A percentile compares a stretch with the other conserved stretches of the same genome.
These are phyloP conservation scores for Cytospora schulzeri DNA, from an alignment of 2,329 filamentous ascomycete genomes.

Conservation along the genomic window DNA sequence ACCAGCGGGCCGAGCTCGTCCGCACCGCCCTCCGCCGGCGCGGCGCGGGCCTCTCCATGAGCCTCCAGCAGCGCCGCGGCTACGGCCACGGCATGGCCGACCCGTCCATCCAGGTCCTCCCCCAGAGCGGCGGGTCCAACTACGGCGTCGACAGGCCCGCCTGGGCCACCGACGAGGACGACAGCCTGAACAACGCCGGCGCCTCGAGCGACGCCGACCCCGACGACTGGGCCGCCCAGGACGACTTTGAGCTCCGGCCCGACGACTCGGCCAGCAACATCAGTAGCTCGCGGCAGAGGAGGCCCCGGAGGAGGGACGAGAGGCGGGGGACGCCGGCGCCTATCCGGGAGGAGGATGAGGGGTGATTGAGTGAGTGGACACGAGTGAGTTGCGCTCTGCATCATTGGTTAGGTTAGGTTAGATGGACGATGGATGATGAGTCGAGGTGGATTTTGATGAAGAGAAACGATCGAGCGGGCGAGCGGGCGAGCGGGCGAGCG, in stretches of 20 bases:
- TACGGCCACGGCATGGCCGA: constrained; percentile 30
- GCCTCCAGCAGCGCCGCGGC: constrained; percentile 59
- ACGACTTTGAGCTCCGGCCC: constrained; percentile 65
- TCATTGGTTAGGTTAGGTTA: too few species aligned
- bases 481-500: not conserved
- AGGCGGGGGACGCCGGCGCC: constrained; percentile 67
- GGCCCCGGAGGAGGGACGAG: constrained; percentile 69
- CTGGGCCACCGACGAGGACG: constrained; percentile 47
- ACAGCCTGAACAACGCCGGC: too few species aligned
- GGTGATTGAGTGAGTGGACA: constrained; percentile 21
- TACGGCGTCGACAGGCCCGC: constrained; percentile 49
- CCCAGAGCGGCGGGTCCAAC: constrained; percentile 50
- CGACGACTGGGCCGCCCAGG: constrained; percentile 52
- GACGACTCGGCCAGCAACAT: constrained; percentile 84
- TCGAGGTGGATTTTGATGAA: not conserved
- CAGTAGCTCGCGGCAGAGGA: constrained; percentile 67
- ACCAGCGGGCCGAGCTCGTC: constrained; percentile 79
- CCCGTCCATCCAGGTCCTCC: constrained; percentile 53
- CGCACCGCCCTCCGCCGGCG: constrained; percentile 79
- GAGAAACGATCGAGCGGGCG: not conserved
- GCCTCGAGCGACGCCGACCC: constrained; percentile 50
- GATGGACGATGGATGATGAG: not conserved
- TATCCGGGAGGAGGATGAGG: constrained; percentile 69
- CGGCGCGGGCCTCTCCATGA: constrained; percentile 72
- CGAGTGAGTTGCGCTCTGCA: not conserved